Base-by-base conservation (phyloP, 2,329 filamentous ascomycete genomes). In the Xylariaceae sp. region DNA sequence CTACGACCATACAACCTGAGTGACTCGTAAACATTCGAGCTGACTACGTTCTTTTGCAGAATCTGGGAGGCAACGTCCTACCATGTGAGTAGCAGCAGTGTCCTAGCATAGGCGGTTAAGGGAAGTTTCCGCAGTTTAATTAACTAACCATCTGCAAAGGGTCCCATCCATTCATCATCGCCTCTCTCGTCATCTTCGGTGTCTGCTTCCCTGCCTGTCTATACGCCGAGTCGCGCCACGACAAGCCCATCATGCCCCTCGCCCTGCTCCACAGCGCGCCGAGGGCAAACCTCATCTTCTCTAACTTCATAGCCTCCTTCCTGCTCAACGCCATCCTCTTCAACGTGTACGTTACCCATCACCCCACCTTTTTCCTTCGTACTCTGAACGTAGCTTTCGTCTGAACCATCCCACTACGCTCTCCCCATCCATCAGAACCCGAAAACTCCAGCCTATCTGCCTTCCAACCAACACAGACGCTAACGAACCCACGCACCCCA, bases 61-160 rank as follows among this genome's bases (percentile, higher is more conserved):
- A 80, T 53, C 75, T 87, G 2, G 85, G 85, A 47, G 85, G 85
- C n/a, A 88, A 87, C 54, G 73, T 87, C 3, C 70, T 84, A n/a
- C 77, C 82, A 9, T 88, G 79, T 79, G 72, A 74, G 77, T 70
- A 16, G 1, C 20, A 7, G 23, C 16, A 2, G 18, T 9, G 23
- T 26, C 23, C 23, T 26, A 26, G 41, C 20, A 12, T 16, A 1
- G 18, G 19, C 23, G 9, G 23, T 26, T 4, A 26, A 9, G 23
- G 23, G 23, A 26, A 26, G 23, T 4, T 4, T 4, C 4, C 9
- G 23, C 4, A 26, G 23, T 4, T 26, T 26, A 26, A 4, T 4
- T 26, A 26, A 9, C 23, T 26, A 9, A 26, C n/a, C 23, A 26
- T 26, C 23, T 26, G 23, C 23, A 1, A 45, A 80, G 78, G 84